Evolutionary conservation across 73 alveolate genomes (phyloP).

Genomic region (Tetrahymena thermophila): DNA sequence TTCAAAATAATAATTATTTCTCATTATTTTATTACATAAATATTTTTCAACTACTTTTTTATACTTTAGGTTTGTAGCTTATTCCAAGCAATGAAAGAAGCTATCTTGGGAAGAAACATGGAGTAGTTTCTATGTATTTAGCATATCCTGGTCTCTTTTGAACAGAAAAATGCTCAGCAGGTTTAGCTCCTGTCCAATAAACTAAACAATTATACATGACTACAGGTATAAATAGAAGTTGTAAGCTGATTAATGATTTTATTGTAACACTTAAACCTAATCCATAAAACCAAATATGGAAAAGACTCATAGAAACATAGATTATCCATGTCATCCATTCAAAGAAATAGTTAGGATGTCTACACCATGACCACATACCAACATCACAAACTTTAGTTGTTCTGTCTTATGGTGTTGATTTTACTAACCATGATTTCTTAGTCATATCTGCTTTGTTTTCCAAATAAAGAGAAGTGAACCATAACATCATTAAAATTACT

Average conservation of each 20-base stretch:
- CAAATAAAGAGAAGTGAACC: constrained; percentile 23
- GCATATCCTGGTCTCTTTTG: constrained; percentile 37
- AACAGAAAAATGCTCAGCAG: constrained; percentile 46
- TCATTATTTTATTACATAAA: too few relatives aligned
- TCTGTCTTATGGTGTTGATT: background rate
- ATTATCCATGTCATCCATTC: constrained; percentile 48
- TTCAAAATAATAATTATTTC: too few relatives aligned
- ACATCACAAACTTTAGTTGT: background rate
- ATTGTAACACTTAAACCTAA: background rate
- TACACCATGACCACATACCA: constrained; percentile 30
- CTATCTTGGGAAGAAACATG: constrained; percentile 32
- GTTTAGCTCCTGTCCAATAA: constrained; percentile 48
- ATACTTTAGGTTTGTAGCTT: background rate
- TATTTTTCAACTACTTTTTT: background rate
- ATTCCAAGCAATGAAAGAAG: background rate
- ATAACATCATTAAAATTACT: constrained; percentile 5
- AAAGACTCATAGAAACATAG: background rate
- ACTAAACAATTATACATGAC: constrained; percentile 42
- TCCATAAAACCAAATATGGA: background rate
- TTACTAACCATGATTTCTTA: constrained; percentile 7
- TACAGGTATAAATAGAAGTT: constrained; percentile 17
- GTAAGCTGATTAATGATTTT: background rate
- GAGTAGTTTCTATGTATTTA: constrained; percentile 19
- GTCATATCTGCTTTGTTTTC: constrained; percentile 36
- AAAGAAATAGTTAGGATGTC: constrained; percentile 48